Base-by-base conservation (phyloP, 1,284 basidiomycete genomes). In the Ceratobasidium sp. region DNA sequence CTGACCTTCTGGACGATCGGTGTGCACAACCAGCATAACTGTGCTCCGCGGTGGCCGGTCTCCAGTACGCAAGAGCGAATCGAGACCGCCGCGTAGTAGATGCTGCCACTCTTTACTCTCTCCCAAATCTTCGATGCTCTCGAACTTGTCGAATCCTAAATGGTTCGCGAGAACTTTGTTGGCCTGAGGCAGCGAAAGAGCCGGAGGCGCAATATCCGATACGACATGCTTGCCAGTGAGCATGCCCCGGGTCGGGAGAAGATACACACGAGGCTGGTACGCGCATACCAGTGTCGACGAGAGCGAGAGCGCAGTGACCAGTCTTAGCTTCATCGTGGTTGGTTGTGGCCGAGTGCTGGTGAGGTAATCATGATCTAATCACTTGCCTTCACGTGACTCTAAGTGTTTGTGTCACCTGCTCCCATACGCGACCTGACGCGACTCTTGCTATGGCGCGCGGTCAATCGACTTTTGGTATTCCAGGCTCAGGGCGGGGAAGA, bases 141-240 rank as follows among this genome's bases (percentile, higher is more conserved):
- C 91, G 79, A 90, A 90, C 35, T 84, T 83, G 78, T 93, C 92
- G 3, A 94, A 86, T 28, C 90, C 89, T 20, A 94, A 87, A 81
- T 94, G 91, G 76, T 88, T 88, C 26, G 92, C 88, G 47, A 94
- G 85, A 7, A 86, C 87, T 42, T 87, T 85, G 80, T 87, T 90
- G 67, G 90, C 90, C 75, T 89, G 86, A 45, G 87, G 39, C 47
- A 73, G 58, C 7, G 65, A 75, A 28, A 78, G 65, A 15, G 76
- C 33, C 11, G 64, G 76, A 20, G 76, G 60, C 0, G 60, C 31
- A 42, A 7, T 51, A 15, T 39, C 45, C 33, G 60, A 64, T 0
- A 26, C 61, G 17, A 35, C 39, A 33, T 53, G 15, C 37, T 75
- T 64, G 10, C 61, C 60, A 1, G 37, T 54, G 20, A 75, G 73